Percentiles rank a stretch among this genome's conserved stretches.
These are phyloP conservation scores for Corylus heterophylla DNA, from an alignment of 306 rosid species.

Conservation along the genomic window DNA sequence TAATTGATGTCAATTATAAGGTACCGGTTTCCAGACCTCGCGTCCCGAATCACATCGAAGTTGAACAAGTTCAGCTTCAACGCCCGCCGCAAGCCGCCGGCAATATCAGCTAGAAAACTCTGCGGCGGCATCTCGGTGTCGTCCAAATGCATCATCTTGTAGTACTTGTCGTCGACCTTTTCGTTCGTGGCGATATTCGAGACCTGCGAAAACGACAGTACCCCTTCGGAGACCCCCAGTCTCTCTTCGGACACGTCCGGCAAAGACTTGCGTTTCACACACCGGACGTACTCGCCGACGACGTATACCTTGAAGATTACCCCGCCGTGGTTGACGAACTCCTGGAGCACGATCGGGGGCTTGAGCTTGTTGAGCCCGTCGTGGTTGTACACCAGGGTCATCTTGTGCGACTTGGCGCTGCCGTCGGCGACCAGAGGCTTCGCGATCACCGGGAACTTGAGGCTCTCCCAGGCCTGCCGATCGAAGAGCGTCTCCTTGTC, in stretches of 20 bases:
- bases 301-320: constrained; percentile 92
- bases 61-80: constrained; percentile 76
- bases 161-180: constrained; percentile 62
- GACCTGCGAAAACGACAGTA: constrained; percentile 78
- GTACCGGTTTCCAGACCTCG: constrained; percentile 69
- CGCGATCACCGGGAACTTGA: constrained; percentile 81
- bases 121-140: constrained; percentile 84
- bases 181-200: constrained; percentile 66
- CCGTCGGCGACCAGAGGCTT: constrained; percentile 93
- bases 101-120: constrained; percentile 59
- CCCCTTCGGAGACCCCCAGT: constrained; percentile 48
- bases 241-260: constrained; percentile 82
- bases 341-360: constrained; percentile 85
- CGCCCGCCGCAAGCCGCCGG: constrained; percentile 58
- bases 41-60: constrained; percentile 83
- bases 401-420: constrained; percentile 84
- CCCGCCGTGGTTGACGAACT: constrained; percentile 91
- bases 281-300: constrained; percentile 65
- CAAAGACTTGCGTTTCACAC: constrained; percentile 86
- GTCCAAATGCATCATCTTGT: constrained; percentile 71
- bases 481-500: constrained; percentile 71
- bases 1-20: constrained; percentile 88
- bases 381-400: constrained; percentile 70
- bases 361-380: constrained; percentile 64
- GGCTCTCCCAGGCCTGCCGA: constrained; percentile 54